phyloP scores from a whole-genome alignment of 306 rosid genomes.

The Alnus rubra region DNA sequence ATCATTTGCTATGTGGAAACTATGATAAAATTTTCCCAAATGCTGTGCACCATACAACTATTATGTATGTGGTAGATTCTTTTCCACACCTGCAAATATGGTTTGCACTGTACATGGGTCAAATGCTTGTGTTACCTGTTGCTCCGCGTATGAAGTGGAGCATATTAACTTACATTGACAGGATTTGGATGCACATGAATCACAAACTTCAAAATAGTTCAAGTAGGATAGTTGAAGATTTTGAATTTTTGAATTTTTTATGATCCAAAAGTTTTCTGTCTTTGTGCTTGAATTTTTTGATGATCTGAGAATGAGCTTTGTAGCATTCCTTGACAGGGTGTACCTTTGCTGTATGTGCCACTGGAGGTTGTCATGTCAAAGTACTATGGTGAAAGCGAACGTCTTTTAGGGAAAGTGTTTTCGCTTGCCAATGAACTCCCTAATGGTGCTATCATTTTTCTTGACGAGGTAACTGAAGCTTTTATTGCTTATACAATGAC shows the following conservation, averaged over 20 bases:
- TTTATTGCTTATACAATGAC: constrained; percentile 15
- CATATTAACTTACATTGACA: not conserved
- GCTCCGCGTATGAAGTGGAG: not conserved
- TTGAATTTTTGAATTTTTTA: not conserved
- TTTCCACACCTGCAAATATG: not conserved
- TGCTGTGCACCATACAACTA: not conserved
- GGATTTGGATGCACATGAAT: not conserved
- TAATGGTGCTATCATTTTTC: constrained; percentile 79
- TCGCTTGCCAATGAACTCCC: constrained; percentile 76
- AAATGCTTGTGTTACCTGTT: not conserved
- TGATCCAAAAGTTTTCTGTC: not conserved
- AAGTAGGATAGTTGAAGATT: not conserved
- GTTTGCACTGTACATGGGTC: not conserved
- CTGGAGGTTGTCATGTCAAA: constrained; percentile 86
- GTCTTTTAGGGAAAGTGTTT: constrained; percentile 75
- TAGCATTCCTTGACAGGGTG: constrained; percentile 60
- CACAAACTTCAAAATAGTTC: not conserved
- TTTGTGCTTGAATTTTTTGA: not conserved
- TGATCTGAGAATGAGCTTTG: constrained; percentile 24
- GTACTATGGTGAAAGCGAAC: constrained; percentile 89
- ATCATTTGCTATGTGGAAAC: not conserved
- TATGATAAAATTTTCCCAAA: not conserved
- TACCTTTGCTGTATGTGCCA: constrained; percentile 83
- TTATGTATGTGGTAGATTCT: not conserved
- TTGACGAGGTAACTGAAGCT: constrained; percentile 69